These are phyloP conservation scores for Arachis monticola DNA, from an alignment of 331 rosid species.

Conservation along the genomic window DNA sequence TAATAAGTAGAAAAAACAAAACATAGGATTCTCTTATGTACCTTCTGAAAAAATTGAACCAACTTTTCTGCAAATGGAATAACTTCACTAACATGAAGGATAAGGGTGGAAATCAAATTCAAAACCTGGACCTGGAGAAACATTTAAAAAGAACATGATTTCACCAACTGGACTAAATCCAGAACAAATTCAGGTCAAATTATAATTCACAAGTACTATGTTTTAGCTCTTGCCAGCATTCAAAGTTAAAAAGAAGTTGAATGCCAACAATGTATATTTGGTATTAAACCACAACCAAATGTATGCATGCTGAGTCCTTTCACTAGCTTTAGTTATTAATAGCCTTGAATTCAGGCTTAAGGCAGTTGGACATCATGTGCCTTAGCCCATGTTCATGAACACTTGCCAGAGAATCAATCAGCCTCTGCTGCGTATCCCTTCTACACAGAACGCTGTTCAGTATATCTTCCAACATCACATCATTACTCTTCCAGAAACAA, in stretches of 20 bases:
- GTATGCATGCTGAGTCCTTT: constrained; percentile 18
- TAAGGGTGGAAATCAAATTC: constrained; percentile 81
- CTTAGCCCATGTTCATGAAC: background rate
- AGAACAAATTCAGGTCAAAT: constrained; percentile 19
- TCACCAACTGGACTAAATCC: constrained; percentile 30
- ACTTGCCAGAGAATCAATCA: too few relatives aligned
- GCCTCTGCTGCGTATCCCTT: too few relatives aligned
- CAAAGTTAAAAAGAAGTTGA: constrained; percentile 14
- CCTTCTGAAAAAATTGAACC: constrained; percentile 93
- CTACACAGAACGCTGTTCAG: too few relatives aligned
- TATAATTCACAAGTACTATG: background rate
- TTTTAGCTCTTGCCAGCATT: constrained; percentile 24
- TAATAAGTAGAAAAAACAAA: constrained; percentile 26
- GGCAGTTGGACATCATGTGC: background rate
- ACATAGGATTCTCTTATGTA: constrained; percentile 37
- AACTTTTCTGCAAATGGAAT: constrained; percentile 75
- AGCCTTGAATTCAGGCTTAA: constrained; percentile 2
- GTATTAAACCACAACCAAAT: constrained; percentile 13
- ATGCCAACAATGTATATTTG: constrained; percentile 24
- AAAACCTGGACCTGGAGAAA: constrained; percentile 89
- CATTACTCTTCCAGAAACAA: background rate
- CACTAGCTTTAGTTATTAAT: background rate
- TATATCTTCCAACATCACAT: too few relatives aligned
- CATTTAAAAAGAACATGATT: constrained; percentile 33
- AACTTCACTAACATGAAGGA: constrained; percentile 76